Evolutionary conservation across 192 early-diverging fungal species (phyloP), one percentile per base, ranked within the genome.

Genomic region (Podila epicladia): DNA sequence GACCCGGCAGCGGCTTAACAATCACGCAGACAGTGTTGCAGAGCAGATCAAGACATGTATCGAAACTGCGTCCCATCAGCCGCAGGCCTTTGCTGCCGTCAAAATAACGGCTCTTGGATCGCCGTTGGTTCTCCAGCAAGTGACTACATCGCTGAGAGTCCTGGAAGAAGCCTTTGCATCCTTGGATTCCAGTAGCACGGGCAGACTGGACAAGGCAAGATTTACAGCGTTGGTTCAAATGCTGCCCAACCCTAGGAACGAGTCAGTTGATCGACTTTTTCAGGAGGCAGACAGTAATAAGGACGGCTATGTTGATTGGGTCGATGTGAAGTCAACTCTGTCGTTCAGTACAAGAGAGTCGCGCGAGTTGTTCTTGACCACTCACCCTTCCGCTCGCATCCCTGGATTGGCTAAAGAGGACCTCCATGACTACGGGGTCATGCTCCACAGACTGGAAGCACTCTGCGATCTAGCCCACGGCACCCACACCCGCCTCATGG

Each of bases 51-150:
- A 89, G 60, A 86, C 94, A 51, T 90, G 91, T 69, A 89, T 96
- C 75, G 82, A 92, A 33, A 93, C 93, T 63, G 94, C 93, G 24
- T 73, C 74, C 67, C 87, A 76, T 7, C 85, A 89, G 60, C 87
- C 90, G 0, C 89, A 91, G 38, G 89, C 89, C 57, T 96, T 97
- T 86, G 90, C 94, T 19, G 97, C 97, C 12, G 74, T 94, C 77
- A 98, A 98, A 77, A 76, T 98, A 45, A 96, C 97, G 38, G 95
- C 94, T 8, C 89, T 97, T 57, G 79, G 90, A 1, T 91, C 93
- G 28, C 95, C 95, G 9, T 70, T 84, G 26, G 76, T 97, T 31
- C 88, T 98, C 15, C 88, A 90, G 74, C 89, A 89, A 57, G 89
- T 95, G 79, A 92, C 95, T 50, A 82, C 76, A 31, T 83, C 85